Evolutionary conservation across 345 rosid species (phyloP).

Genomic region (Citrus maxima): DNA sequence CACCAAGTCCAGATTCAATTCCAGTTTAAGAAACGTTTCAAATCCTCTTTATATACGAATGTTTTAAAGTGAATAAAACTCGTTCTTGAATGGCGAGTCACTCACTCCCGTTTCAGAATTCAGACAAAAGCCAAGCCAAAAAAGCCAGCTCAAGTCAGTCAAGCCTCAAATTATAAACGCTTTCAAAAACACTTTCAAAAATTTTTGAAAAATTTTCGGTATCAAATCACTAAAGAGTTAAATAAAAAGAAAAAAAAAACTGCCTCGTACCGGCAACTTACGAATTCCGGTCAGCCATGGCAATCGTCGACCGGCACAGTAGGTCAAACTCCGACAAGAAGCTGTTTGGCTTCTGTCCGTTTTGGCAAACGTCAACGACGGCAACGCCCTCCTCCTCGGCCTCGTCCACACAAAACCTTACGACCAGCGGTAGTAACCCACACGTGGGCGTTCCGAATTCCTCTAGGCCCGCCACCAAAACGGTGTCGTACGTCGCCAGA

Average conservation of each 20-base stretch:
- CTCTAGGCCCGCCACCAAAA: slow-evolving; percentile 36
- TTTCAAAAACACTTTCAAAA: no score
- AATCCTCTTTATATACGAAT: slow-evolving; percentile 22
- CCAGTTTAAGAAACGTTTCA: slow-evolving; percentile 10
- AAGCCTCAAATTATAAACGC: no score
- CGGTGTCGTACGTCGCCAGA: slow-evolving; percentile 77
- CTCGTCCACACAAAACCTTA: slow-evolving; percentile 56
- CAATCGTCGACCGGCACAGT: slow-evolving; percentile 38
- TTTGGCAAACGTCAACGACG: slow-evolving; percentile 56
- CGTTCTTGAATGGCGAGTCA: slow-evolving; percentile 6
- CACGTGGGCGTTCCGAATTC: slow-evolving; percentile 29
- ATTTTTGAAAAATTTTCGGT: neutral
- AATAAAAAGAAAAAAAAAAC: no score
- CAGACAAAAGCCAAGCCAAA: neutral
- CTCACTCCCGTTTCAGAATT: neutral
- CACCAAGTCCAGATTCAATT: slow-evolving; percentile 10
- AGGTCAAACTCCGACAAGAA: slow-evolving; percentile 43
- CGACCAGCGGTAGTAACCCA: slow-evolving; percentile 29
- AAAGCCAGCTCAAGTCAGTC: neutral
- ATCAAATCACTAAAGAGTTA: neutral
- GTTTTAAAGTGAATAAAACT: slow-evolving; percentile 2
- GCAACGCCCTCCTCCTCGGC: slow-evolving; percentile 43
- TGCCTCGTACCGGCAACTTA: neutral
- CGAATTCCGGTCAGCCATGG: slow-evolving; percentile 39
- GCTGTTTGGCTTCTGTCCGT: slow-evolving; percentile 63